phyloP scores from a whole-genome alignment of 257 asterid species.

The Fraxinus pennsylvanica region DNA sequence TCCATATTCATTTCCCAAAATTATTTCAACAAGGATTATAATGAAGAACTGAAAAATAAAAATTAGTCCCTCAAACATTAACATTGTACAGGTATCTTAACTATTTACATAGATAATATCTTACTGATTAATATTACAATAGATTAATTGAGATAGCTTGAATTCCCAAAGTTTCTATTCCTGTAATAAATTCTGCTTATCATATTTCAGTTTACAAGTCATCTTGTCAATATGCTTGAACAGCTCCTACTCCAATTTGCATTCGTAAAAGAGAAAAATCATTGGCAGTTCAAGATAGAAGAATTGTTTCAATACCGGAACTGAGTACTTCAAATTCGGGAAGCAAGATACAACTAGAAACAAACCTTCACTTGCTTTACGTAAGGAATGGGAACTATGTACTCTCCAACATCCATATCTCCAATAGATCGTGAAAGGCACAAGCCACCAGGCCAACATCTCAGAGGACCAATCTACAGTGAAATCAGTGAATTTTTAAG shows the following conservation, averaged over 20 bases:
- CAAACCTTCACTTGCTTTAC: constrained; percentile 99
- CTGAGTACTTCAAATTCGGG: background rate
- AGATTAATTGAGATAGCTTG: background rate
- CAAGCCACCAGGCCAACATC: constrained; percentile 99
- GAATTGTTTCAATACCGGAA: background rate
- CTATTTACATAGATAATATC: no score
- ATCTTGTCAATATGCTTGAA: background rate
- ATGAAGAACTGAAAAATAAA: no score
- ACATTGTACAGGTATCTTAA: background rate
- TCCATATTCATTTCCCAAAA: background rate
- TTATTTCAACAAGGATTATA: background rate
- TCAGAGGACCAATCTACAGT: constrained; percentile 88
- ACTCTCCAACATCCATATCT: constrained; percentile 98
- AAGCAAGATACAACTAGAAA: constrained; percentile 7
- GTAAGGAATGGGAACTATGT: constrained; percentile 88
- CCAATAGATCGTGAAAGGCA: constrained; percentile 98
- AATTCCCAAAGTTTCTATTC: background rate
- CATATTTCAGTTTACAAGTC: background rate
- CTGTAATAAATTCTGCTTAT: background rate
- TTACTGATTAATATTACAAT: no score
- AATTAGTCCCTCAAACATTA: background rate
- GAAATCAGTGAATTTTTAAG: constrained; percentile 19
- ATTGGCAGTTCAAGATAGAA: background rate
- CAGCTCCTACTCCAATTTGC: background rate
- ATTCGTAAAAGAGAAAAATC: background rate